These are phyloP conservation scores for Monosporascus sp. DNA, from an alignment of 2,329 filamentous ascomycete genomes.

Conservation along the genomic window DNA sequence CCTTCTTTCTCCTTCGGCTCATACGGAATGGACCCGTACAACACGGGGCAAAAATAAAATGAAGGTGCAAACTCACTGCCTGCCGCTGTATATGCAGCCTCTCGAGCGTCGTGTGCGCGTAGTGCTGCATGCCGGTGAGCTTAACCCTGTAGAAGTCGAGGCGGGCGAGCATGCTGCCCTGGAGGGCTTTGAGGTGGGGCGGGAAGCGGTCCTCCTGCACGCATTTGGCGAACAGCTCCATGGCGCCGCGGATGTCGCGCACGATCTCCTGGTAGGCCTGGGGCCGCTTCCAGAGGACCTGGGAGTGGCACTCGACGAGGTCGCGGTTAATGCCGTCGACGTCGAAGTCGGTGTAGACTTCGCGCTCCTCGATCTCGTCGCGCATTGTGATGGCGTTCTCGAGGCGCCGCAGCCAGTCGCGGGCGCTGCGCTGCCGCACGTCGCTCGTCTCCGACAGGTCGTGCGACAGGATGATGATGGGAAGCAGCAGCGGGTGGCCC, in stretches of 20 bases:
- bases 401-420: conserved; percentile 55
- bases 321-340: conserved; percentile 56
- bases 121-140: conserved; percentile 56
- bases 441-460: conserved; percentile 52
- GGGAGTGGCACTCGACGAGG: conserved; percentile 57
- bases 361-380: conserved; percentile 51
- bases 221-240: conserved; percentile 36
- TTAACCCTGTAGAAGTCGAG: conserved; percentile 58
- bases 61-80: conserved; percentile 38
- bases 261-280: conserved; percentile 55
- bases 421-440: conserved; percentile 56
- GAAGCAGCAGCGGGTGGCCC: conserved; percentile 54
- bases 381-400: conserved; percentile 58
- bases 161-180: conserved; percentile 46
- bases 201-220: conserved; percentile 13
- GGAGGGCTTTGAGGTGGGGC: conserved; percentile 28
- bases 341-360: conserved; percentile 49
- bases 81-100: conserved; percentile 56
- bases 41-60: background rate
- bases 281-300: conserved; percentile 58
- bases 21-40: background rate
- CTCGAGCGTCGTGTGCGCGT: conserved; percentile 57
- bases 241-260: conserved; percentile 41
- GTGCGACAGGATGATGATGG: conserved; percentile 52
- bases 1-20: no score